These are phyloP conservation scores for Colletotrichum tanaceti DNA, from an alignment of 2,329 filamentous ascomycete species.

Conservation along the genomic window DNA sequence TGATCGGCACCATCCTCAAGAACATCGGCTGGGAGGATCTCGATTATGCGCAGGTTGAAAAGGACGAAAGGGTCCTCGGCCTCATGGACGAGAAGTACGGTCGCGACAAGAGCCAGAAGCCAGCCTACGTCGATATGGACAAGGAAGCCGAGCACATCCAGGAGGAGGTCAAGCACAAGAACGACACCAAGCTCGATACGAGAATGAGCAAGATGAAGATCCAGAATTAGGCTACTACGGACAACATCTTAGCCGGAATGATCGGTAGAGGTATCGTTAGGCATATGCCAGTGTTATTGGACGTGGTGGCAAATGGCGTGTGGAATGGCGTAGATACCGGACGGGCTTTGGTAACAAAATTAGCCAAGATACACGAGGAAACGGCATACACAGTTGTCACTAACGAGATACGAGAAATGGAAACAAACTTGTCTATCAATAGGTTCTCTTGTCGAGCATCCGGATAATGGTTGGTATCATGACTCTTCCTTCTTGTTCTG, in stretches of 20 bases:
- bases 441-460: constrained; percentile 19
- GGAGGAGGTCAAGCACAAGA: constrained; percentile 46
- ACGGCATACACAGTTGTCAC: constrained; percentile 13
- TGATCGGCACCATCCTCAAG: constrained; percentile 74
- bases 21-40: constrained; percentile 77
- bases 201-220: constrained; percentile 47
- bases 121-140: constrained; percentile 36
- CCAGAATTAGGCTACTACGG: constrained; percentile 40
- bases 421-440: constrained; percentile 17
- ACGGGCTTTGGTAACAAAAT: constrained; percentile 15
- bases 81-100: constrained; percentile 53
- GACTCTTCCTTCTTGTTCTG: constrained; percentile 62
- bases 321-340: constrained; percentile 8
- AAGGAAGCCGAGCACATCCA: constrained; percentile 37
- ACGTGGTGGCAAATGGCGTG: constrained; percentile 10
- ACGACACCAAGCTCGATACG: constrained; percentile 39
- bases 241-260: constrained; percentile 38
- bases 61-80: constrained; percentile 48
- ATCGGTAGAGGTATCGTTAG: constrained; percentile 34
- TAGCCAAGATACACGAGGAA: constrained; percentile 10
- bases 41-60: constrained; percentile 53
- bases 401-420: constrained; percentile 24
- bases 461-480: constrained; percentile 36
- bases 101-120: constrained; percentile 46
- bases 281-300: constrained; percentile 16